These are phyloP conservation scores for Zoysia matrella DNA, from an alignment of 202 grass and related monocot species.

Conservation along the genomic window DNA sequence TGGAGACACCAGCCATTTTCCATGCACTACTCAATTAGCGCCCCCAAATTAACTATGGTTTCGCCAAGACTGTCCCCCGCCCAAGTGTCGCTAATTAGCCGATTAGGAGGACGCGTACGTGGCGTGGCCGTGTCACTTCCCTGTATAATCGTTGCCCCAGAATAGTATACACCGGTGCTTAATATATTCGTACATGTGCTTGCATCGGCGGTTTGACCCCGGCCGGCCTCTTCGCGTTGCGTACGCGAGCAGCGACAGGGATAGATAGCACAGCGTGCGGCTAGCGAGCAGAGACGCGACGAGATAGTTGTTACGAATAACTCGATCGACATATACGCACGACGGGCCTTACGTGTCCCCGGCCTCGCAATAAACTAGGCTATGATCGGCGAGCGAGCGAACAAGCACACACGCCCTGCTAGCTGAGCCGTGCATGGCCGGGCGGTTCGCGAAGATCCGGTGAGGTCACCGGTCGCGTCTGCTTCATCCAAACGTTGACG, in stretches of 20 bases:
- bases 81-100: neutral
- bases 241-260: constrained; percentile 16
- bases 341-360: constrained; percentile 17
- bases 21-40: constrained; percentile 15
- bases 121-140: constrained; percentile 16
- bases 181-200: neutral
- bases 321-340: neutral
- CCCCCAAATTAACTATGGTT: constrained; percentile 34
- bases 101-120: constrained; percentile 24
- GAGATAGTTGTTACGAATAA: constrained; percentile 39
- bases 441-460: constrained; percentile 44
- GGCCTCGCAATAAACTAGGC: constrained; percentile 12
- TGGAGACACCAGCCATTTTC: constrained; percentile 35
- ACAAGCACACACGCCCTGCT: neutral
- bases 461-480: constrained; percentile 54
- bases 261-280: neutral
- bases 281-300: neutral
- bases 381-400: neutral
- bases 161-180: neutral
- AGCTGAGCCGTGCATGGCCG: neutral
- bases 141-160: constrained; percentile 42
- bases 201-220: constrained; percentile 47
- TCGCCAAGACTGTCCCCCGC: neutral
- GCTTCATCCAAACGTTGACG: constrained; percentile 62
- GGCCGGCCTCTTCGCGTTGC: neutral